Evolutionary conservation across 768 basidiomycete genomes (phyloP).

Genomic region (Rhodotorula sphaerocarpa): DNA sequence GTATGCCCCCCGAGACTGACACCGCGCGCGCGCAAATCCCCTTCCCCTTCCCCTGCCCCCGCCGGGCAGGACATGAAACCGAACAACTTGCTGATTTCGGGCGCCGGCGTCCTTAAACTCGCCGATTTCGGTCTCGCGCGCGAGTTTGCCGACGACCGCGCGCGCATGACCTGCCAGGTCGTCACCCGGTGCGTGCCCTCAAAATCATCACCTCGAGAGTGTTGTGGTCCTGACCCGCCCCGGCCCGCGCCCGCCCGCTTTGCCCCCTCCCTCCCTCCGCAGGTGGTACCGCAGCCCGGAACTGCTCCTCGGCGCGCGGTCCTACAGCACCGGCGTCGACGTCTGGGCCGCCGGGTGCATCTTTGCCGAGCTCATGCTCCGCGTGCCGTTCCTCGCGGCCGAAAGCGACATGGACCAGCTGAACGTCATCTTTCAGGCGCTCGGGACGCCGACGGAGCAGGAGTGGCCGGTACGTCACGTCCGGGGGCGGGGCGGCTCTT

Average conservation of each 20-base stretch:
- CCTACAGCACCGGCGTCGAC: slow-evolving; percentile 86
- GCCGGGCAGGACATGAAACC: slow-evolving; percentile 81
- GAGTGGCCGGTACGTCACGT: slow-evolving; percentile 90
- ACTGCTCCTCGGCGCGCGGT: slow-evolving; percentile 78
- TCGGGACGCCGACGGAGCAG: slow-evolving; percentile 91
- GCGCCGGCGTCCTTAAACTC: slow-evolving; percentile 84
- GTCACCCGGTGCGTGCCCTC: slow-evolving; percentile 68
- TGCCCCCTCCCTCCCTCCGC: not conserved
- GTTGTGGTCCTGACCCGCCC: too few species aligned
- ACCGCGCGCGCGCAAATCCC: slow-evolving; percentile 40
- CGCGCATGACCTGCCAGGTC: slow-evolving; percentile 96
- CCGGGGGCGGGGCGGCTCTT: too few species aligned
- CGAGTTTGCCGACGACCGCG: slow-evolving; percentile 88
- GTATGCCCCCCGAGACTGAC: too few species aligned
- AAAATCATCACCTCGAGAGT: slow-evolving; percentile 14
- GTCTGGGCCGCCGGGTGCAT: slow-evolving; percentile 98
- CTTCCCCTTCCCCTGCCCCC: not conserved
- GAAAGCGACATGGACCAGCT: slow-evolving; percentile 96
- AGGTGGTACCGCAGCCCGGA: slow-evolving; percentile 99
- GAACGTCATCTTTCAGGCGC: slow-evolving; percentile 83
- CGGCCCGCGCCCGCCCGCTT: not conserved
- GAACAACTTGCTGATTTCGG: slow-evolving; percentile 90
- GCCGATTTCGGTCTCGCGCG: slow-evolving; percentile 98
- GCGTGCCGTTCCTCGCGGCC: slow-evolving; percentile 89
- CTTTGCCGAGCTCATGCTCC: slow-evolving; percentile 92